Conservation (phyloP, 2,329 filamentous ascomycete species). For the Fusarium sp. region DNA sequence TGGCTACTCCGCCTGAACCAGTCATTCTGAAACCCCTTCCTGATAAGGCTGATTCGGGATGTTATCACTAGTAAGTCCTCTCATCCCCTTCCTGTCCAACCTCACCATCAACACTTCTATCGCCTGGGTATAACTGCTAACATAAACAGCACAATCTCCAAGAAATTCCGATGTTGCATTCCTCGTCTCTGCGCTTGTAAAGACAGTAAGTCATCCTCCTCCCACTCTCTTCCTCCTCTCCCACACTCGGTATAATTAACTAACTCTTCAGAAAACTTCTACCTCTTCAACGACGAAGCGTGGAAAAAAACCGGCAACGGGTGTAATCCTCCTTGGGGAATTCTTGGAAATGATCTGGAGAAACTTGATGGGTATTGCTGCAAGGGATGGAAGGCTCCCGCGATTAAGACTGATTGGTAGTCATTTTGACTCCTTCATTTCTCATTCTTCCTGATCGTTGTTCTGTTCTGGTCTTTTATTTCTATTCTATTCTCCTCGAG, state of each 20-base stretch:
- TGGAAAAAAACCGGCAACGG: constrained; percentile 14
- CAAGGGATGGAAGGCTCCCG: constrained; percentile 3
- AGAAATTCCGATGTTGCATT: constrained; percentile 25
- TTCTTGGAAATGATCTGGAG: constrained; percentile 18
- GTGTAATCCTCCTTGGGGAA: constrained; percentile 32
- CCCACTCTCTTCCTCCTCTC: no score
- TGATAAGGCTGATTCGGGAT: neutral
- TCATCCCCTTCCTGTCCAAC: no score
- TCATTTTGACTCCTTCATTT: neutral
- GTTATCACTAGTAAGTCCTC: constrained; percentile 23
- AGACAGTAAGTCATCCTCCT: constrained; percentile 20
- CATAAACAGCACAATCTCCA: constrained; percentile 6
- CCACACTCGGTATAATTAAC: neutral
- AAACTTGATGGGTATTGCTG: constrained; percentile 36
- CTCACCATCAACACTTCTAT: no score
- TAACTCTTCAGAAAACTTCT: constrained; percentile 12
- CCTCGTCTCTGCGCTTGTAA: constrained; percentile 32
- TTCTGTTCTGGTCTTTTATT: no score
- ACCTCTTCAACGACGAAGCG: constrained; percentile 31
- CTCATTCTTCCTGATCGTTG: no score
- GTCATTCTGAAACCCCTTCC: constrained; percentile 16
- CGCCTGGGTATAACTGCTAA: no score
- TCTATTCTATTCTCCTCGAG: neutral
- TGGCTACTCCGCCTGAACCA: neutral
- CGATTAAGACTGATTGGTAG: neutral